A percentile compares a stretch with the other conserved stretches of the same genome.
phyloP scores from a whole-genome alignment of 352 stramenopile species.

The Phytophthora podocarpi region DNA sequence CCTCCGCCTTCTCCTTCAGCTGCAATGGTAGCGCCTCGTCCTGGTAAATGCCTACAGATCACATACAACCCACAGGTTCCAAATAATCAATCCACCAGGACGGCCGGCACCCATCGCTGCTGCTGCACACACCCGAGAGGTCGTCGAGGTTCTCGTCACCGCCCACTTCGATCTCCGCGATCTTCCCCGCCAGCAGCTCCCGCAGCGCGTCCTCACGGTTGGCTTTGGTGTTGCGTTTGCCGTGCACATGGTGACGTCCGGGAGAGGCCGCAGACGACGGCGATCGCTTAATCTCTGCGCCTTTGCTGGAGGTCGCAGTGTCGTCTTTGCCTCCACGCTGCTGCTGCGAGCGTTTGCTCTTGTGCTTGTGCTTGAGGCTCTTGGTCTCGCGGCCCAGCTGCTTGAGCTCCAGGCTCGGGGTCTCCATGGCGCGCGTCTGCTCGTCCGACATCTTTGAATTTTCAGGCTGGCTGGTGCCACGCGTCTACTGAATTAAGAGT shows the following conservation, averaged over 20 bases:
- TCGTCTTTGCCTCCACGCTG: conserved; percentile 15
- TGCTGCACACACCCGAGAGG: conserved; percentile 46
- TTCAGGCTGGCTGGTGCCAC: too few species aligned
- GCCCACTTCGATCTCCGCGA: conserved; percentile 85
- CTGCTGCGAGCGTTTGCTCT: conserved; percentile 57
- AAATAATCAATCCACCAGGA: too few species aligned
- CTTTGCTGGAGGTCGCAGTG: background rate
- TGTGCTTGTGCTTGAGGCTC: conserved; percentile 86
- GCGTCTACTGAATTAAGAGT: too few species aligned
- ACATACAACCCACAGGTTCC: too few species aligned
- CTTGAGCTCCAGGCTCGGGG: conserved; percentile 64
- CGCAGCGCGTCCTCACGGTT: conserved; percentile 63
- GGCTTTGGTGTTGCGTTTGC: conserved; percentile 28
- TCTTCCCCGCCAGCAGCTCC: conserved; percentile 85
- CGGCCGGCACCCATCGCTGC: background rate
- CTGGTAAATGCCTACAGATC: conserved; percentile 66
- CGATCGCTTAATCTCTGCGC: conserved; percentile 25
- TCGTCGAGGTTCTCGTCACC: conserved; percentile 82
- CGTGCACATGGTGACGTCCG: conserved; percentile 33
- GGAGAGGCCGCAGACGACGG: conserved; percentile 26
- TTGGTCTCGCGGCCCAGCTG: conserved; percentile 58
- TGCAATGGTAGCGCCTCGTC: conserved; percentile 54
- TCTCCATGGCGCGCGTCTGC: conserved; percentile 26
- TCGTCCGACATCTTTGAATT: conserved; percentile 34
- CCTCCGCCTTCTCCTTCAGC: conserved; percentile 39